phyloP scores from a whole-genome alignment of 1,139 yeast genomes.

The Suhomyces kunorum region DNA sequence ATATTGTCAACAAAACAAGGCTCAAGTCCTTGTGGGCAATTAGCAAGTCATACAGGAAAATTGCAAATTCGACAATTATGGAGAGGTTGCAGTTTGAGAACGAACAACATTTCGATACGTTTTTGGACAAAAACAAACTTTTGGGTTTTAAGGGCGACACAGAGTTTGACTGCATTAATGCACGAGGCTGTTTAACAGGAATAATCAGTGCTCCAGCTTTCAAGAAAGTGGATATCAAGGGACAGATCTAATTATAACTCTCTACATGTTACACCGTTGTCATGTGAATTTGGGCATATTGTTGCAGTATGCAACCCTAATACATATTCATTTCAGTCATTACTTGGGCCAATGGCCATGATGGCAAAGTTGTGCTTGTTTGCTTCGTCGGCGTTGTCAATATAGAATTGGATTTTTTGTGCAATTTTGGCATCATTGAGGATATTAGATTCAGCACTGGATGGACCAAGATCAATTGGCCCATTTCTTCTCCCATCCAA shows the following conservation, averaged over 20 bases:
- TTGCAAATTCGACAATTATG: slow-evolving; percentile 48
- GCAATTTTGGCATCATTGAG: slow-evolving; percentile 53
- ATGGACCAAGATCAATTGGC: slow-evolving; percentile 63
- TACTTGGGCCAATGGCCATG: slow-evolving; percentile 61
- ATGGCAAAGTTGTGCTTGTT: slow-evolving; percentile 65
- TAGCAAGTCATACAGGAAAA: slow-evolving; percentile 59
- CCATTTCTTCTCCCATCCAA: slow-evolving; percentile 88
- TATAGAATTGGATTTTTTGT: slow-evolving; percentile 63
- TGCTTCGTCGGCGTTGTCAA: slow-evolving; percentile 59
- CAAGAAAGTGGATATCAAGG: slow-evolving; percentile 84
- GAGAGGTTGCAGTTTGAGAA: slow-evolving; percentile 49
- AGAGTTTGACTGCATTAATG: slow-evolving; percentile 47
- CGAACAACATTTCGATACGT: slow-evolving; percentile 29
- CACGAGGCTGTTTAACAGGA: slow-evolving; percentile 47
- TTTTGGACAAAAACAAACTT: slow-evolving; percentile 46
- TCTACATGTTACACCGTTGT: too few species aligned
- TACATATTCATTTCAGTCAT: slow-evolving; percentile 2
- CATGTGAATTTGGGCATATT: too few species aligned
- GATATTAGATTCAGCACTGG: slow-evolving; percentile 44
- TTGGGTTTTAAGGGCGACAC: slow-evolving; percentile 28
- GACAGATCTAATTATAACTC: slow-evolving; percentile 58
- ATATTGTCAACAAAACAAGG: slow-evolving; percentile 56
- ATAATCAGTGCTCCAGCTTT: slow-evolving; percentile 46
- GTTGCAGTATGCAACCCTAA: background rate
- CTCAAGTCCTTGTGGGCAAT: slow-evolving; percentile 60